Conservation (phyloP, 129 eudicot species). For the Smallanthus sonchifolius region DNA sequence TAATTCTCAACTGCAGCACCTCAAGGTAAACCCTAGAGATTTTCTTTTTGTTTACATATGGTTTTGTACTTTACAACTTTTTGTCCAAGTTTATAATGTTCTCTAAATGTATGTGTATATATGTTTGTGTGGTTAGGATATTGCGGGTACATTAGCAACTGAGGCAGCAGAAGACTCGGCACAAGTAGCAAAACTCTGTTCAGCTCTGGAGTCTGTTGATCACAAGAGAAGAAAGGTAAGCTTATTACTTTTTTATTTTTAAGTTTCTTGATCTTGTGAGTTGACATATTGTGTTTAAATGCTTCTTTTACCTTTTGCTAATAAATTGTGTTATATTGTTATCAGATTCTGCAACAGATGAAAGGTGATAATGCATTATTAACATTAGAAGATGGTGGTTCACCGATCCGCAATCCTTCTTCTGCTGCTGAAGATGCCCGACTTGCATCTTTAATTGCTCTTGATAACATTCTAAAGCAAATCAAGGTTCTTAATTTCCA, state of each 20-base stretch:
- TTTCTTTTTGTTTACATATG: not conserved
- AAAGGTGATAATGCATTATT: conserved; percentile 66
- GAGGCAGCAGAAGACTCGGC: conserved; percentile 84
- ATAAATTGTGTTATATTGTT: conserved; percentile 3
- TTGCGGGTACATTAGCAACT: conserved; percentile 92
- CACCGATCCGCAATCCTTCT: conserved; percentile 92
- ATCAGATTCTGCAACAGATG: conserved; percentile 92
- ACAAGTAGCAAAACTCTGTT: conserved; percentile 88
- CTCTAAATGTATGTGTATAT: not conserved
- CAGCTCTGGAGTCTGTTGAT: conserved; percentile 96
- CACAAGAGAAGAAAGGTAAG: conserved; percentile 97
- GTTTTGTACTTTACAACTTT: not conserved
- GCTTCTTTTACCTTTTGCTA: not conserved
- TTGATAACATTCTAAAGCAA: conserved; percentile 88
- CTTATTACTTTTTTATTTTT: not conserved
- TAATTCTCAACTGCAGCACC: conserved; percentile 88
- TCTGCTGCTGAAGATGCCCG: conserved; percentile 99
- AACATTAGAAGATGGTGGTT: conserved; percentile 71
- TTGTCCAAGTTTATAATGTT: not conserved
- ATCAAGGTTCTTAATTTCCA: conserved; percentile 55
- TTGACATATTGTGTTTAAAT: not conserved
- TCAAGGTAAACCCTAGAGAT: conserved; percentile 51
- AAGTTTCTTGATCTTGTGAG: not conserved
- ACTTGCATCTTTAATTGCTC: conserved; percentile 92
- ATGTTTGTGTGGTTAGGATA: conserved; percentile 59